phyloP scores from a whole-genome alignment of 148 eudicot genomes.

The Amaranthus hypochondriacus region DNA sequence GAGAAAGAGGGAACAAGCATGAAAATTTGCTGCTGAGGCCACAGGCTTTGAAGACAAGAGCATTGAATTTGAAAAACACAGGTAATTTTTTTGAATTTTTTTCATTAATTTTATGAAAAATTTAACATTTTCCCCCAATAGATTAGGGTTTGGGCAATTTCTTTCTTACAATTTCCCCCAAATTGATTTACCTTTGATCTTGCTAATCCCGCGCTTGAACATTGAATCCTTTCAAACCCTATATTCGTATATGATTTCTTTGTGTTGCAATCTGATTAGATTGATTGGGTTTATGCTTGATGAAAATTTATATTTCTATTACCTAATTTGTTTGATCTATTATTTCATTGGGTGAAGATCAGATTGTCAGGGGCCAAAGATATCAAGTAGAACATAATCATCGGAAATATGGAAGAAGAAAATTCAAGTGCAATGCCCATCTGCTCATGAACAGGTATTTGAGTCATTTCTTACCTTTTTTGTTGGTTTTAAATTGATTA shows the following conservation, averaged over 20 bases:
- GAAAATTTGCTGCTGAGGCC: conserved; percentile 11
- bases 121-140: too few relatives aligned
- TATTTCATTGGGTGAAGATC: conserved; percentile 17
- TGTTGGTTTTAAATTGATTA: too few relatives aligned
- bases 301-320: background rate
- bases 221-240: background rate
- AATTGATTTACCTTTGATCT: conserved; percentile 5
- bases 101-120: background rate
- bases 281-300: background rate
- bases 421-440: conserved; percentile 49
- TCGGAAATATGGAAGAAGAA: conserved; percentile 38
- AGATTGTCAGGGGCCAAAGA: conserved; percentile 57
- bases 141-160: too few relatives aligned
- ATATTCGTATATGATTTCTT: background rate
- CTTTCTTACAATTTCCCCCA: background rate
- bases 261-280: background rate
- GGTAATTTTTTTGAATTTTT: conserved; percentile 15
- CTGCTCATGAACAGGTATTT: conserved; percentile 62
- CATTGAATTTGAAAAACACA: conserved; percentile 4
- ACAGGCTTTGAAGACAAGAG: background rate
- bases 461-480: background rate
- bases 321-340: conserved; percentile 20
- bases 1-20: background rate
- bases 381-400: conserved; percentile 28
- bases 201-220: background rate